phyloP scores from a whole-genome alignment of 2,329 filamentous ascomycete species.

The Ophiosphaerella herpotricha region DNA sequence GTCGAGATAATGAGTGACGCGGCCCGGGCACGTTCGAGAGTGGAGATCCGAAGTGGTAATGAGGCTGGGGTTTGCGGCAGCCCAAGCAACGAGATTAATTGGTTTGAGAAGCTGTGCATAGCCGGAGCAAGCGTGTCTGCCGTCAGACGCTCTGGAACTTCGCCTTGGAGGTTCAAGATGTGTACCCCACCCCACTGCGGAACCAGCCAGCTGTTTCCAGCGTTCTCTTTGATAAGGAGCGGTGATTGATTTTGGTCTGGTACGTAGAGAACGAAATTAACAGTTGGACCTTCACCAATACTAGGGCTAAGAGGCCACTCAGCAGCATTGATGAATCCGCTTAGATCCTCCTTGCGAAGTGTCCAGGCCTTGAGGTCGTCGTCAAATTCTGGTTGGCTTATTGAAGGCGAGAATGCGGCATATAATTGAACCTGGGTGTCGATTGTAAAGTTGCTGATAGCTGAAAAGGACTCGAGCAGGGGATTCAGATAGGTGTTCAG shows the following conservation, averaged over 20 bases:
- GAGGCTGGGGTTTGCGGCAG: conserved; percentile 78
- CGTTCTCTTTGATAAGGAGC: conserved; percentile 62
- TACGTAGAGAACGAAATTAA: conserved; percentile 94
- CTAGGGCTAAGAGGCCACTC: conserved; percentile 97
- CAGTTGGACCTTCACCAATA: conserved; percentile 88
- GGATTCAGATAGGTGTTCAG: conserved; percentile 81
- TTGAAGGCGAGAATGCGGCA: conserved; percentile 69
- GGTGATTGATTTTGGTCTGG: conserved; percentile 70
- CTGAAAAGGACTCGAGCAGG: conserved; percentile 74
- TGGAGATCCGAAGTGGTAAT: conserved; percentile 81
- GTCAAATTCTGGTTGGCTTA: conserved; percentile 62
- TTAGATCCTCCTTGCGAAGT: conserved; percentile 82
- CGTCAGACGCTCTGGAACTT: conserved; percentile 57
- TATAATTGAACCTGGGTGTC: conserved; percentile 97
- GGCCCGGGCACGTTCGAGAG: conserved; percentile 81
- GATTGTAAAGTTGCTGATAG: conserved; percentile 93
- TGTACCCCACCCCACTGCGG: conserved; percentile 90
- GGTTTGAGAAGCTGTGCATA: conserved; percentile 87
- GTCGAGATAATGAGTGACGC: conserved; percentile 85
- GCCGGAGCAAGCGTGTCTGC: conserved; percentile 73
- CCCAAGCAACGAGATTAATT: conserved; percentile 85
- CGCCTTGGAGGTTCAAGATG: conserved; percentile 64
- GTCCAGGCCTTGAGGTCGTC: conserved; percentile 63
- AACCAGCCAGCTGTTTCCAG: conserved; percentile 82
- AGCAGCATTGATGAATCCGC: conserved; percentile 94